Base-by-base conservation (phyloP, 2,329 filamentous ascomycete genomes). In the Verticillium zaregamsianum region DNA sequence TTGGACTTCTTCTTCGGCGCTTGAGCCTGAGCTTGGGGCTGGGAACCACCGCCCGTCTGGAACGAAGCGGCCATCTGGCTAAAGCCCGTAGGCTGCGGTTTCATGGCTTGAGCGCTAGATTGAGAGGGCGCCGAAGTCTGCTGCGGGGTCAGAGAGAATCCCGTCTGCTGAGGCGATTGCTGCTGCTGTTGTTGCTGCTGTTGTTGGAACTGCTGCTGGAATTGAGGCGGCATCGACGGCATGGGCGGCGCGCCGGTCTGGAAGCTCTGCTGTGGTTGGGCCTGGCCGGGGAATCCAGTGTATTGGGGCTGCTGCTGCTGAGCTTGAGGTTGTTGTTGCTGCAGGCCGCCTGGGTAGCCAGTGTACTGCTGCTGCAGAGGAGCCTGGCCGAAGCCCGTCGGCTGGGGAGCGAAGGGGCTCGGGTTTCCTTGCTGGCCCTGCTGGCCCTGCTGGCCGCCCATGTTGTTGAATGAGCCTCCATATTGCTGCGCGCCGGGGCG, bases 21-120 rank as follows among this genome's bases (percentile, higher is more conserved):
- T 35, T 73, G 65, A 79, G 76, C 31, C 79, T 77, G 66, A 6
- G 31, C 40, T 45, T 59, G 58, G 37, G 58, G 77, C 75, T 49
- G n/a, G 2, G 83, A 71, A 61, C 80, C 78, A 49, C 79, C 67
- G 5, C 78, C 78, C 0, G 82, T 81, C 66, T 86, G 85, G 73
- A 89, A 89, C 8, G 86, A 89, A 39, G 86, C 86, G 11, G 87
- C 84, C 85, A 89, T 89, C 66, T 87, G 83, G 59, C 77, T 81
- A 72, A 89, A 90, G 28, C 87, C 87, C 1, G 87, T 90, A 17
- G 86, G 74, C 71, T 89, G 86, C 7, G 90, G 83, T 66, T 90
- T 86, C 69, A 89, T 84, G 14, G 87, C 78, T 12, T 59, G 58
- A 32, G 85, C 80, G 20, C 89, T 84, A 14, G 87, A 78, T 12